Evolutionary conservation across 176 grass and related monocot genomes (phyloP).

Genomic region (Juncus inflexus): DNA sequence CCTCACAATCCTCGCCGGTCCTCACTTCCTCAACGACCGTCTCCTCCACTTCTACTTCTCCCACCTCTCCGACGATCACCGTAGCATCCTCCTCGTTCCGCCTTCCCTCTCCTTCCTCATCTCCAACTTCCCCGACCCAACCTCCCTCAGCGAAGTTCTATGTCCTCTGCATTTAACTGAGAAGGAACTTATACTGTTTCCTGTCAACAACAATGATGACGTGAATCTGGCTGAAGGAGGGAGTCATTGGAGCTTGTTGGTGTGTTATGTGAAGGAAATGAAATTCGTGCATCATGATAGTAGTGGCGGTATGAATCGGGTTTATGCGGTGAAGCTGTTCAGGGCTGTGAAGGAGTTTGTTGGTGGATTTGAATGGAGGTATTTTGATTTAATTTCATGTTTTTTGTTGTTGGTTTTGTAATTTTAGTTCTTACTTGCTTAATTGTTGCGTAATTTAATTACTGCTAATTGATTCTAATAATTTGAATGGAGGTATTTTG

Average conservation of each 20-base stretch:
- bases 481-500: too few relatives aligned
- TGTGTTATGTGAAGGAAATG: slow-evolving; percentile 7
- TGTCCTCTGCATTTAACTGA: slow-evolving; percentile 43
- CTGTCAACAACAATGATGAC: slow-evolving; percentile 36
- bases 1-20: slow-evolving; percentile 47
- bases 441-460: too few relatives aligned
- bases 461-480: too few relatives aligned
- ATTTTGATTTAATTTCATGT: not conserved
- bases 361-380: not conserved
- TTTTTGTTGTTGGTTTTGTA: not conserved
- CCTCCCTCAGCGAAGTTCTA: slow-evolving; percentile 30
- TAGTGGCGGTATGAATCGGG: slow-evolving; percentile 36
- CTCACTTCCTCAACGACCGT: slow-evolving; percentile 66
- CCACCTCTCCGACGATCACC: slow-evolving; percentile 16
- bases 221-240: slow-evolving; percentile 33
- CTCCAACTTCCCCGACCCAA: slow-evolving; percentile 47
- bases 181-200: slow-evolving; percentile 53
- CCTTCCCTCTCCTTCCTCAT: slow-evolving; percentile 70
- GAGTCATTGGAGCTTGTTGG: slow-evolving; percentile 57
- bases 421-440: not conserved
- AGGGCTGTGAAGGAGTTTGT: slow-evolving; percentile 26
- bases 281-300: slow-evolving; percentile 79
- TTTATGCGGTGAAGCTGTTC: slow-evolving; percentile 32
- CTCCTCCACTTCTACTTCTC: slow-evolving; percentile 68
- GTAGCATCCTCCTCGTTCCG: slow-evolving; percentile 46